Base-by-base conservation (phyloP, 768 basidiomycete species). In the Mycena rebaudengoi region DNA sequence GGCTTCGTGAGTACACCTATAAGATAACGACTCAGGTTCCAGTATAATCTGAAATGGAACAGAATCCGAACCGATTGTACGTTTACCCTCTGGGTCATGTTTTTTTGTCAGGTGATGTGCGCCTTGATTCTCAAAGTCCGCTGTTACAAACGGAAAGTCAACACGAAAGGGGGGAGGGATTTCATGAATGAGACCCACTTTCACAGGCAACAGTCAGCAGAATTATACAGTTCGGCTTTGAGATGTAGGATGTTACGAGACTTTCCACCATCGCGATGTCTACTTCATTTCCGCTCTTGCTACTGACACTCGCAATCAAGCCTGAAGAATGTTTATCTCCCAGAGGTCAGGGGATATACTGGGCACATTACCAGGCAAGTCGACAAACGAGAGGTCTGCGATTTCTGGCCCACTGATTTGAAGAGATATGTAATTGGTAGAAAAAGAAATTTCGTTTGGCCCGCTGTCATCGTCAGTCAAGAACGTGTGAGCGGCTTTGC, bases 41-140 rank as follows among this genome's bases (percentile, higher is more conserved):
- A n/a, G n/a, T n/a, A n/a, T n/a, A n/a, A n/a, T n/a, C n/a, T n/a
- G n/a, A n/a, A n/a, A n/a, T n/a, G n/a, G n/a, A n/a, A n/a, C n/a
- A n/a, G n/a, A n/a, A n/a, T n/a, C n/a, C n/a, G n/a, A n/a, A 90
- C 91, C 91, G 16, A 93, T 88, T 0, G 91, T 94, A 4, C 91
- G 81, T 51, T 80, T 81, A 0, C 91, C 91, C 2, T 85, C 75
- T 0, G 87, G 85, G 64, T 92, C 91, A 46, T 83, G 75, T 14
- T 76, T 51, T 67, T 87, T 88, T 0, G 89, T 86, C 0, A 94
- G 75, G 18, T 83, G 77, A 60, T 89, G 86, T 0, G 91, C 91
- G 0, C 88, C 88, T 72, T 94, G 91, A 40, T 91, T 94, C 66
- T 92, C 89, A n/a, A 91, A 91, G 64, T 94, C 91, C 54, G 90